Percentiles rank a stretch among this genome's conserved stretches.
Conservation (phyloP, 139 green algal species). For the Coccomyxa sp. region DNA sequence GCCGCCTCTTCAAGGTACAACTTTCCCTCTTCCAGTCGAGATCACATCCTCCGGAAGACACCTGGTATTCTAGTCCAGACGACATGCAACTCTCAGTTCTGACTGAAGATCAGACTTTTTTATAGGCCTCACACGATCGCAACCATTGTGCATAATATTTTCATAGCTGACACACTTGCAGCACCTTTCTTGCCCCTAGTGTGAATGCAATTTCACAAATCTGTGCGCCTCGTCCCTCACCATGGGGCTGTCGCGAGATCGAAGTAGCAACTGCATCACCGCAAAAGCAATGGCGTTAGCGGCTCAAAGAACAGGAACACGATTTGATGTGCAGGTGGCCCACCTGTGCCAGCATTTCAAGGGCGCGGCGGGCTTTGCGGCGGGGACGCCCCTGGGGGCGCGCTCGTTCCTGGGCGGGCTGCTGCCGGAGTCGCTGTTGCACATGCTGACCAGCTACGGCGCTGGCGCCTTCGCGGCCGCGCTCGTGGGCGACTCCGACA, state of each 20-base stretch:
- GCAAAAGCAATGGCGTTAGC: no score
- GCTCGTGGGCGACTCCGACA: constrained; percentile 77
- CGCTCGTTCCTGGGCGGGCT: constrained; percentile 77
- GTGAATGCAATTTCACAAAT: no score
- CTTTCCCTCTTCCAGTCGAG: not conserved
- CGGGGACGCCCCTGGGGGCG: constrained; percentile 46
- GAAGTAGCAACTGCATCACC: no score
- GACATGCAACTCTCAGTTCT: no score
- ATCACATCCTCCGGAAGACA: not conserved
- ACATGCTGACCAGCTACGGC: constrained; percentile 63
- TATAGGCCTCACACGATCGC: no score
- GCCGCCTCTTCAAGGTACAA: constrained; percentile 53
- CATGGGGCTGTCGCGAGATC: no score
- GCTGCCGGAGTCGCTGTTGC: constrained; percentile 87
- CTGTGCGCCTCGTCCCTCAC: no score
- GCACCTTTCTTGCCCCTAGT: no score
- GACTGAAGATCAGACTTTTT: no score
- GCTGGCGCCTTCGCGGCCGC: constrained; percentile 71
- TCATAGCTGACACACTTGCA: no score
- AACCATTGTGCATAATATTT: no score
- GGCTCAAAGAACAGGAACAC: no score
- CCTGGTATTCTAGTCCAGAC: not conserved
- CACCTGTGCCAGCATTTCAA: constrained; percentile 48
- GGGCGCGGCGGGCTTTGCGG: not conserved
- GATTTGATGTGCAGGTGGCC: constrained; percentile 26